Evolutionary conservation across 345 rosid species (phyloP), one percentile per base, ranked within the genome.

Genomic region (Theobroma cacao): DNA sequence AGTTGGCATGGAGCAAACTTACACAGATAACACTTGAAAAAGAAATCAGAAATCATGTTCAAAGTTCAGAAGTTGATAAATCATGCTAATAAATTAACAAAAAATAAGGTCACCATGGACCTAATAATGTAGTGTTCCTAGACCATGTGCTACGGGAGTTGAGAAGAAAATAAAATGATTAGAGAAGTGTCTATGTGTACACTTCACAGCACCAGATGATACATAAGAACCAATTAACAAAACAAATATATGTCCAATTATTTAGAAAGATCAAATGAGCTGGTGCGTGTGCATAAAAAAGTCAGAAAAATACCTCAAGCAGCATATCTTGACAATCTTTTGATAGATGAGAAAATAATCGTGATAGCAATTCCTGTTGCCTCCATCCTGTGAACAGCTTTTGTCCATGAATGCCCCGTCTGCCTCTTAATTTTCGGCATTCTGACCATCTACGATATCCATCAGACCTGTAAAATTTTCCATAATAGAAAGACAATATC

Each of bases 321-420:
- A 92, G 73, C 36, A 34, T 72, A 75, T 52, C 81, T 77, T 83
- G 83, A 80, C 85, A 72, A 69, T 87, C 92, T 75, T 83, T 89
- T 41, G 97, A 84, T 22, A 87, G 78, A 69, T 62, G 81, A 76
- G 86, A 78, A 30, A 64, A 81, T 78, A 91, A 61, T 47, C 95
- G 88, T 36, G 93, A 88, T 52, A 91, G 73, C 26, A 91, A 66
- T 65, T 92, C 92, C 58, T 89, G 93, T 55, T 87, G 95, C 85
- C 92, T 85, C 88, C 90, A 84, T 48, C 95, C 97, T 18, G 86
- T 84, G 61, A 92, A 86, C n/a, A 92, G 80, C 81, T 87, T 91
- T 33, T 86, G 85, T 63, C 95, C 91, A 60, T 81, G 84, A 56
- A 88, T 78, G 81, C 84, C 82, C 8, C 87, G 84, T 75, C 80